A percentile compares a stretch with the other conserved stretches of the same genome.
Conservation (phyloP, 345 rosid genomes). For the Citrus mangshanensis region DNA sequence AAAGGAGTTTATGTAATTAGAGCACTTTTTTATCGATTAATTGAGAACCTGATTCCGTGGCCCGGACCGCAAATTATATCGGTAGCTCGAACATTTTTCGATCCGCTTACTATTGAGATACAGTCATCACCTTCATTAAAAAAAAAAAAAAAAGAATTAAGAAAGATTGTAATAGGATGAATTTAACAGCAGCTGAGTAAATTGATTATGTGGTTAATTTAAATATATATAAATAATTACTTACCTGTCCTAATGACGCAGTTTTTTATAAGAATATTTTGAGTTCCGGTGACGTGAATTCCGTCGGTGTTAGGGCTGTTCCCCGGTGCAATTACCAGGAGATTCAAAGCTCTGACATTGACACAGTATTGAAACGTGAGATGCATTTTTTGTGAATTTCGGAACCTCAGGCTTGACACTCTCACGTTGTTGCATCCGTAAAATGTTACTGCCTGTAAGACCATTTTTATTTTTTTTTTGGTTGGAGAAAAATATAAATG, state of each 20-base stretch:
- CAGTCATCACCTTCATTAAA: conserved; percentile 75
- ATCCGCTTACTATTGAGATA: conserved; percentile 83
- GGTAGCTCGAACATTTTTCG: conserved; percentile 69
- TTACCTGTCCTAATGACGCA: conserved; percentile 71
- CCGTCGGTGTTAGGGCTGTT: conserved; percentile 94
- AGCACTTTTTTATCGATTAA: neutral
- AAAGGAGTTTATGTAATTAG: conserved; percentile 2
- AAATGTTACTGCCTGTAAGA: conserved; percentile 74
- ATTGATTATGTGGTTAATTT: neutral
- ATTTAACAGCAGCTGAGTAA: neutral
- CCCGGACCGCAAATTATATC: conserved; percentile 92
- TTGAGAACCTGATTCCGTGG: conserved; percentile 81
- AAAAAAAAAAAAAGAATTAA: neutral
- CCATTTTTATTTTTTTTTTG: neutral
- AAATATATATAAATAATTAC: neutral
- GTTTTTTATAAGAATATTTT: conserved; percentile 54
- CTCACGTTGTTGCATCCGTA: conserved; percentile 48
- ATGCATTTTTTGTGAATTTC: conserved; percentile 85
- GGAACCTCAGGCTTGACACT: conserved; percentile 56
- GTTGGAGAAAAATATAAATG: too few relatives aligned
- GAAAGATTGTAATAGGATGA: neutral
- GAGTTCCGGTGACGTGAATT: conserved; percentile 65
- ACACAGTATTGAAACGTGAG: conserved; percentile 47
- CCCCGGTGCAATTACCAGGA: conserved; percentile 57
- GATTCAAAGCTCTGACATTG: conserved; percentile 52